Evolutionary conservation across 1,284 basidiomycete genomes (phyloP).

Genomic region (Coniferiporia sulphurascens): DNA sequence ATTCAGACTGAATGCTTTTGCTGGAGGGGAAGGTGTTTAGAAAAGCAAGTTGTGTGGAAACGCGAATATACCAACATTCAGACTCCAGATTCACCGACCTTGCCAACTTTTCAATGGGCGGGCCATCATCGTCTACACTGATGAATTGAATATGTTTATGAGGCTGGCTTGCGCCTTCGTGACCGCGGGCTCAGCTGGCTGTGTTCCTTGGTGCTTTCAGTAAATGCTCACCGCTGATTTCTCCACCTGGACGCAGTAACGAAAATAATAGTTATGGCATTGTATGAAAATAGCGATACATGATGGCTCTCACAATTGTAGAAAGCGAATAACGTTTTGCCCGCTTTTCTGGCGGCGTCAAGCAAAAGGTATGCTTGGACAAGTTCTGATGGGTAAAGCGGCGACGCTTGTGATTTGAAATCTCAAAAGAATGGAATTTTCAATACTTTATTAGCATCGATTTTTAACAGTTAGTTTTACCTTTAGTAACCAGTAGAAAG

Average conservation of each 20-base stretch:
- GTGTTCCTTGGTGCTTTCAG: background rate
- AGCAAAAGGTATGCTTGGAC: conserved; percentile 69
- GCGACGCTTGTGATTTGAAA: conserved; percentile 69
- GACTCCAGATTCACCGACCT: conserved; percentile 53
- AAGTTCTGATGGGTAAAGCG: conserved; percentile 73
- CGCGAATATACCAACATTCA: conserved; percentile 38
- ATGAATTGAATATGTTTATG: conserved; percentile 88
- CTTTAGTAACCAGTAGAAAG: conserved; percentile 78
- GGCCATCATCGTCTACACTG: conserved; percentile 55
- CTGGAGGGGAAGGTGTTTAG: conserved; percentile 35
- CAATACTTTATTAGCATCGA: background rate
- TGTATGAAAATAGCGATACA: background rate
- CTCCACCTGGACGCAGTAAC: conserved; percentile 5
- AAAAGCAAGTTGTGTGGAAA: conserved; percentile 16
- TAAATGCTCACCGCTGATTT: conserved; percentile 9
- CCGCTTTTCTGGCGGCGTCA: conserved; percentile 57
- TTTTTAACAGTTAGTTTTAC: conserved; percentile 34
- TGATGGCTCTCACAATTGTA: conserved; percentile 63
- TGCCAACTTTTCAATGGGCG: conserved; percentile 71
- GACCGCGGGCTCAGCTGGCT: conserved; percentile 44
- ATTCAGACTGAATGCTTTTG: conserved; percentile 65
- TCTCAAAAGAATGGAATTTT: conserved; percentile 36
- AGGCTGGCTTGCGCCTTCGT: conserved; percentile 81
- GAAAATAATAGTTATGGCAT: background rate
- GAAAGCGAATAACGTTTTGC: conserved; percentile 67